These are phyloP conservation scores for Cotoneaster glaucophyllus DNA, from an alignment of 306 rosid species.

Conservation along the genomic window DNA sequence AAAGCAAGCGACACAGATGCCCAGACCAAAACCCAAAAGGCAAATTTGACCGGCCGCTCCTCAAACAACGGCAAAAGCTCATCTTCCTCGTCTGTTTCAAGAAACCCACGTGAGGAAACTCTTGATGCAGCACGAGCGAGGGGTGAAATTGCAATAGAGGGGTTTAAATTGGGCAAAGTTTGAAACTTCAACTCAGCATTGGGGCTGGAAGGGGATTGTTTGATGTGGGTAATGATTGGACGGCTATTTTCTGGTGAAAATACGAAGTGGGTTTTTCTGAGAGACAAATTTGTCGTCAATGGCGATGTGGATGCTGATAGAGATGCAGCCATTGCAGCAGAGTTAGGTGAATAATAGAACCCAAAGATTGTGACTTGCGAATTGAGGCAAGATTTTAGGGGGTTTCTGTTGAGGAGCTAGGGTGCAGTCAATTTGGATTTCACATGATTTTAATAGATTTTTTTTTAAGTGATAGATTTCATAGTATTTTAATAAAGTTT, in stretches of 20 bases:
- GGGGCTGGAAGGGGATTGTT: conserved; percentile 14
- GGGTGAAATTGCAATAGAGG: conserved; percentile 17
- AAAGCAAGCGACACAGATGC: conserved; percentile 72
- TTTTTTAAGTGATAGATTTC: too few relatives aligned
- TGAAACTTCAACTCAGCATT: conserved; percentile 16
- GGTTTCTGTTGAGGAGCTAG: background rate
- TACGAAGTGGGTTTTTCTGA: conserved; percentile 30
- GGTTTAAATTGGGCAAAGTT: conserved; percentile 6
- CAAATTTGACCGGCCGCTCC: conserved; percentile 48
- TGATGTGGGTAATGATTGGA: background rate
- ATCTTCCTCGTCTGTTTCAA: conserved; percentile 29
- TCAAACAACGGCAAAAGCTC: conserved; percentile 35
- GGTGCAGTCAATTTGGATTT: too few relatives aligned
- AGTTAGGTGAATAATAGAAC: background rate
- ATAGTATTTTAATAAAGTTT: too few relatives aligned
- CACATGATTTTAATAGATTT: too few relatives aligned
- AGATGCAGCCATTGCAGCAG: conserved; percentile 43
- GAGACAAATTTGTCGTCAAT: conserved; percentile 25
- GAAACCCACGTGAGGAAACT: conserved; percentile 34
- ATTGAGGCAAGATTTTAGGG: background rate
- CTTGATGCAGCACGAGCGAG: conserved; percentile 14
- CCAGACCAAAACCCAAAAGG: conserved; percentile 68
- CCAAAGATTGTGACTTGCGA: background rate
- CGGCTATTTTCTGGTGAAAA: conserved; percentile 21
- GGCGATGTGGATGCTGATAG: conserved; percentile 16